Evolutionary conservation across 2,329 filamentous ascomycete genomes (phyloP).

Genomic region (Venturia aucupariae): DNA sequence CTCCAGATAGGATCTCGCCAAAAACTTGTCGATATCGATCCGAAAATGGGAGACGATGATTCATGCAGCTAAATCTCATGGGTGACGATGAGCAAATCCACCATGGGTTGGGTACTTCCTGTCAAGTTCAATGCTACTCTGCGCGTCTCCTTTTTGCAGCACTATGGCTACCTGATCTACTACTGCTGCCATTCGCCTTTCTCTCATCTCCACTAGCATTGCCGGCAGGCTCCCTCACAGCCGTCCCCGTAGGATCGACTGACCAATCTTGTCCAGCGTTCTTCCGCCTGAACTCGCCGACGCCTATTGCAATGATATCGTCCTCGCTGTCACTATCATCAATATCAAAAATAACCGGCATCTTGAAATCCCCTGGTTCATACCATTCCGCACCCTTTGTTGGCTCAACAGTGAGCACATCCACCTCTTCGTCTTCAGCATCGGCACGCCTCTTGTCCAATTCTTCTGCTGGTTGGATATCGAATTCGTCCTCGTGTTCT

Average conservation of each 20-base stretch:
- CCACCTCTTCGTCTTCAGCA: slow-evolving; percentile 85
- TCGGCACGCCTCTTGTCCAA: slow-evolving; percentile 85
- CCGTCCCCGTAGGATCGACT: neutral
- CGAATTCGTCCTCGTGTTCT: slow-evolving; percentile 93
- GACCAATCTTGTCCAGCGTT: slow-evolving; percentile 50
- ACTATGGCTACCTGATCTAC: neutral
- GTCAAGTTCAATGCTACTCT: neutral
- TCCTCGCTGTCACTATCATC: slow-evolving; percentile 94
- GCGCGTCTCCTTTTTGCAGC: slow-evolving; percentile 2
- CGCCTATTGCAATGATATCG: slow-evolving; percentile 59
- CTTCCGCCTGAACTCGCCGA: slow-evolving; percentile 78
- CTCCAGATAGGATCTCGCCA: too few species aligned
- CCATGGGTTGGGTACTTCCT: neutral
- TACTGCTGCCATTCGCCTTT: slow-evolving; percentile 7
- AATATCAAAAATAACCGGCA: slow-evolving; percentile 89
- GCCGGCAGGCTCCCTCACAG: slow-evolving; percentile 1
- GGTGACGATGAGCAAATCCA: too few species aligned
- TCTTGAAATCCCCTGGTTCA: slow-evolving; percentile 59
- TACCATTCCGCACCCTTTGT: slow-evolving; percentile 46
- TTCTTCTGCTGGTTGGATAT: slow-evolving; percentile 92
- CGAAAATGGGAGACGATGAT: too few species aligned
- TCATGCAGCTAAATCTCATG: too few species aligned
- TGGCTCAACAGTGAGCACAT: slow-evolving; percentile 61
- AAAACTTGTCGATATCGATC: too few species aligned
- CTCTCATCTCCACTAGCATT: slow-evolving; percentile 11